Evolutionary conservation across 2,329 filamentous ascomycete genomes (phyloP), one percentile per base, ranked within the genome.

Genomic region (Diaporthe sp.): DNA sequence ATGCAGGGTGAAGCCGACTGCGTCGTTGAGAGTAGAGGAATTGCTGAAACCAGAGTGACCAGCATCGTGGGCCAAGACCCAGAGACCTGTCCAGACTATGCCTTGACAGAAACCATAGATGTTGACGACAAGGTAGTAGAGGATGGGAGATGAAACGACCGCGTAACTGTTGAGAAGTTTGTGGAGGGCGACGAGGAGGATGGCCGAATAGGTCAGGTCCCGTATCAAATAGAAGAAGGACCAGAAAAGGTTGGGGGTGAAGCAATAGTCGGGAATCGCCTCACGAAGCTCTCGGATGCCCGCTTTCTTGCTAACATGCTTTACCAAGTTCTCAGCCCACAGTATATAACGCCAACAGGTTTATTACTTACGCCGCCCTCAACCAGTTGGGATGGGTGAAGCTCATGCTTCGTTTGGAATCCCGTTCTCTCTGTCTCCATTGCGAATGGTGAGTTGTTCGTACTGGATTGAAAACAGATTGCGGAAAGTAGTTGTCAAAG

Each of bases 241-340:
- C 55, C 55, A 58, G 33, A 58, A 58, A 40, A 38, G 55, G 33
- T 58, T 38, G 1, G 55, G 55, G 55, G 3, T 58, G 85, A 94
- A 98, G 90, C 97, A 99, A 89, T 98, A 97, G 85, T 96, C 95
- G 78, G 97, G 97, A 79, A 99, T 98, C 83, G 97, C 96, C 86
- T 98, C 94, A 81, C 95, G 93, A 83, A 99, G 96, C 83, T 99
- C 92, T 89, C 98, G 97, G 90, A 99, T 97, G 82, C 55, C 55
- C 19, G 33, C 55, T 15, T 17, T 58, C 15, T 25, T 38, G 55
- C 22, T 58, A 8, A 58, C 55, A 58, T 58, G 33, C 55, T 58
- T 33, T 58, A 3, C 33, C 55, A 15, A 2, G 12, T 40, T 58
- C 22, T 58, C 33, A 58, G 55, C 33, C 1, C 33, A 58, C 22